These are phyloP conservation scores for Backusella tuberculispora DNA, from an alignment of 192 early-diverging fungal genomes.

Conservation along the genomic window DNA sequence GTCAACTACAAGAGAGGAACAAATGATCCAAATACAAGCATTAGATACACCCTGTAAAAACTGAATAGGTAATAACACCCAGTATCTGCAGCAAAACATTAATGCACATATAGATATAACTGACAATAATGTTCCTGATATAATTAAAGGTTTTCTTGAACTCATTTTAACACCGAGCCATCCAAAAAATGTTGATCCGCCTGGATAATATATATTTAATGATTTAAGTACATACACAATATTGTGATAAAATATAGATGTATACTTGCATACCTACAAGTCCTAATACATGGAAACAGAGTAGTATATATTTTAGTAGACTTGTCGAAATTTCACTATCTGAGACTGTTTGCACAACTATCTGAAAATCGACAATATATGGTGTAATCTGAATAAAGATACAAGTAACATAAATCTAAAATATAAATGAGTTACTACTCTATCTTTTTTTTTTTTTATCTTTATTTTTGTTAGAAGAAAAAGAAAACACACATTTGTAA, in stretches of 20 bases:
- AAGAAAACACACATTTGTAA: background rate
- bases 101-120: background rate
- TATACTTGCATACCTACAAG: background rate
- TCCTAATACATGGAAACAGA: constrained; percentile 11
- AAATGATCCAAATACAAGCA: constrained; percentile 3
- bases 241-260: background rate
- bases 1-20: constrained; percentile 11
- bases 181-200: background rate
- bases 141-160: background rate
- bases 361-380: constrained; percentile 6
- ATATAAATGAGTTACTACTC: background rate
- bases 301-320: background rate
- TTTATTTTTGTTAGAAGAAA: no score
- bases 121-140: background rate
- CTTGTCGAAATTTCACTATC: background rate
- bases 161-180: constrained; percentile 6
- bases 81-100: background rate
- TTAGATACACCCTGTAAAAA: constrained; percentile 17
- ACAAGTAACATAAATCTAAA: background rate
- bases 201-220: background rate
- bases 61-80: background rate
- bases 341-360: background rate
- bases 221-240: background rate
- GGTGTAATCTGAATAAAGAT: constrained; percentile 7
- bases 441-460: background rate